These are phyloP conservation scores for Eremothecium cymbalariae DNA, from an alignment of 1,139 yeast species.

Conservation along the genomic window DNA sequence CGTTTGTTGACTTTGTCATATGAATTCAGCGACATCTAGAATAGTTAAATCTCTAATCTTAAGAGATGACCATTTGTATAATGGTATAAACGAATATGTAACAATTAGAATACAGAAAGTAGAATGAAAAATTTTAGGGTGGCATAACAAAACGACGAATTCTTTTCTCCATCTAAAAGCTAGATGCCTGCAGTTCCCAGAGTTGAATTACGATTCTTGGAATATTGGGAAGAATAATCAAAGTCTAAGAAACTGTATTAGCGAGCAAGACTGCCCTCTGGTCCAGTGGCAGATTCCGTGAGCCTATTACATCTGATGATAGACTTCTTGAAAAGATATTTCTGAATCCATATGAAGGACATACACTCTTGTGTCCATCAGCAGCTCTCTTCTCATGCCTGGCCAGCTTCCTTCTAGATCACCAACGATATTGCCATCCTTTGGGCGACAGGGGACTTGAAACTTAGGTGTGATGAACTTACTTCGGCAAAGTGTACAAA, in stretches of 20 bases:
- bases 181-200: no score
- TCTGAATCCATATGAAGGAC: constrained; percentile 75
- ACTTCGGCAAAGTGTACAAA: constrained; percentile 56
- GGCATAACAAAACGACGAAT: no score
- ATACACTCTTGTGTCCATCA: constrained; percentile 92
- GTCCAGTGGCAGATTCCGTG: constrained; percentile 47
- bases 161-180: no score
- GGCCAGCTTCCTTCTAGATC: constrained; percentile 91
- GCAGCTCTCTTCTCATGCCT: constrained; percentile 83
- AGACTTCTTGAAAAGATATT: constrained; percentile 25
- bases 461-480: constrained; percentile 80
- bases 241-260: constrained; percentile 85
- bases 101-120: no score
- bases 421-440: constrained; percentile 51
- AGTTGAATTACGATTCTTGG: no score
- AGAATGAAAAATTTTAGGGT: no score
- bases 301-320: constrained; percentile 22
- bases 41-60: no score
- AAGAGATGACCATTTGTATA: no score
- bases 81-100: no score
- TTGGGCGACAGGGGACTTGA: constrained; percentile 74
- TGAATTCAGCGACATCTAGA: no score
- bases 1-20: no score
- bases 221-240: constrained; percentile 88
- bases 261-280: constrained; percentile 82